Conservation (phyloP, 2,329 filamentous ascomycete genomes). For the Metarhizium humberi region DNA sequence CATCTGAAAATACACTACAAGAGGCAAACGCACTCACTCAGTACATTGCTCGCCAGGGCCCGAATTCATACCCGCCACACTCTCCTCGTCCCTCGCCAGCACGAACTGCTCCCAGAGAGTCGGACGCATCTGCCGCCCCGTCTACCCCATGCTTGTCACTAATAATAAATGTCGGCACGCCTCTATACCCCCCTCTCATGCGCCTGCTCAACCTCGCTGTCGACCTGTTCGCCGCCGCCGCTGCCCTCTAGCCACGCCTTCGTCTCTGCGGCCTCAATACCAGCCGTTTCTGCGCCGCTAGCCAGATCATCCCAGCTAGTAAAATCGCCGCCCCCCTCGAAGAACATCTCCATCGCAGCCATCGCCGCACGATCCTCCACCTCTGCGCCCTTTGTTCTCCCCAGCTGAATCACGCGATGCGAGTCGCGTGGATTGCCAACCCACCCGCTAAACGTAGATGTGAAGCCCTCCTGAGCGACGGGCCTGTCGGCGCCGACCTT, state of each 20-base stretch:
- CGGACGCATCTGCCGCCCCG: slow-evolving; percentile 61
- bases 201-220: slow-evolving; percentile 43
- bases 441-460: slow-evolving; percentile 61
- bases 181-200: slow-evolving; percentile 42
- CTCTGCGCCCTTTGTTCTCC: slow-evolving; percentile 32
- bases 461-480: slow-evolving; percentile 53
- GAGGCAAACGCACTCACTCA: not conserved
- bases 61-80: not conserved
- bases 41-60: not conserved
- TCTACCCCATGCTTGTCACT: slow-evolving; percentile 58
- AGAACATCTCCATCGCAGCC: slow-evolving; percentile 56
- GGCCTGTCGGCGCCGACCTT: slow-evolving; percentile 60
- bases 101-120: slow-evolving; percentile 58
- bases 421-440: slow-evolving; percentile 56
- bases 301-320: slow-evolving; percentile 45
- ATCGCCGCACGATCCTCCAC: slow-evolving; percentile 51
- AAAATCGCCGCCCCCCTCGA: slow-evolving; percentile 56
- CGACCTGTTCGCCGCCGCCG: slow-evolving; percentile 47
- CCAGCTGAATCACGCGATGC: slow-evolving; percentile 68
- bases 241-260: slow-evolving; percentile 41
- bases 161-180: slow-evolving; percentile 69
- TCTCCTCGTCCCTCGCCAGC: slow-evolving; percentile 29
- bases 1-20: not conserved
- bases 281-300: slow-evolving; percentile 42
- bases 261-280: slow-evolving; percentile 42